Evolutionary conservation across 2,329 filamentous ascomycete genomes (phyloP), one percentile per base, ranked within the genome.

Genomic region (Phyllosticta citrichinensis): DNA sequence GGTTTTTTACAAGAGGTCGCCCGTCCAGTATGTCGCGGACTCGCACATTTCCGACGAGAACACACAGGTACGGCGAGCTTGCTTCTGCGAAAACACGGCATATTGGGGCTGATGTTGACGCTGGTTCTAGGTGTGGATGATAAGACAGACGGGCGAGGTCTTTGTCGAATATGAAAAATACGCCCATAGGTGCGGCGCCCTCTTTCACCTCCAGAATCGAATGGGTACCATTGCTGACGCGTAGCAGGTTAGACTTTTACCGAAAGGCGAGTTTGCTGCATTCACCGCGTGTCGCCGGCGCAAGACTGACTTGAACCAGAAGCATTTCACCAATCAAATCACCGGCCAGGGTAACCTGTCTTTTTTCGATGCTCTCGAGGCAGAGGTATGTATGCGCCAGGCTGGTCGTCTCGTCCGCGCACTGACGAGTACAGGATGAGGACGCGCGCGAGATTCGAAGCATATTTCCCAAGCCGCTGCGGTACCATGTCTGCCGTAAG

Each of bases 1-100:
- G 93, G 93, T 99, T 68, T 83, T 96, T 65, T 97, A 89, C 76
- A 97, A 97, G 79, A 86, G 94, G 69, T 97, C 97, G 77, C 92
- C 92, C 62, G 91, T 97, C 71, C 86, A 89, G 76, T 88, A 91
- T 72, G 79, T 92, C 66, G 82, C 88, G 56, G 81, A 82, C 55
- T 87, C 88, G 22, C 79, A 83, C 58, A 83, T 93, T 66, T 82
- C 91, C 67, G 86, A 94, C 79, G 90, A 96, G 66, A 85, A 89
- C 69, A 81, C 84, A 67, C 91, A 97, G 83, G 92, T 93, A 81
- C 68, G 22, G 82, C 72, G 72, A 70, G 58, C 25, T 40, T 20
- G 52, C 55, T 33, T 55, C 30, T 71, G 96, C 91, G 86, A 97
- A 61, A 99, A 91, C 90, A 84, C 91, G 65, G 96, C 97, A 65